Evolutionary conservation across 1,139 yeast species (phyloP).

Genomic region (Ashbya aceris): DNA sequence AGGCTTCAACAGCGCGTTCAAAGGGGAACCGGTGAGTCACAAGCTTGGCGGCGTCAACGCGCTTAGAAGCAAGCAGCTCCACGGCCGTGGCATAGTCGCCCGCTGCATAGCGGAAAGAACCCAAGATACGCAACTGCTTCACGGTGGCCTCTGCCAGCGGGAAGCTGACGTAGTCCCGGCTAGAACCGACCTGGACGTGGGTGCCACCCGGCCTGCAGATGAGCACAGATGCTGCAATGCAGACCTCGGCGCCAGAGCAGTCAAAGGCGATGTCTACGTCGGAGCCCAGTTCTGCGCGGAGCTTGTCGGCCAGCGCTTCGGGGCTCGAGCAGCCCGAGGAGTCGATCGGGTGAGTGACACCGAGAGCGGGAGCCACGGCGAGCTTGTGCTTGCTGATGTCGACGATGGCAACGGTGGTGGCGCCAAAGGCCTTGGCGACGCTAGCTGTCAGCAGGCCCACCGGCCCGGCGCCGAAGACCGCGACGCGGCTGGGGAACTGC

Average conservation of each 20-base stretch:
- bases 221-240: conserved; percentile 55
- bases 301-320: conserved; percentile 32
- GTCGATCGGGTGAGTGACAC: conserved; percentile 44
- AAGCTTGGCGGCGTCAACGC: conserved; percentile 52
- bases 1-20: conserved; percentile 72
- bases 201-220: conserved; percentile 54
- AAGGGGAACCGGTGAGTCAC: conserved; percentile 73
- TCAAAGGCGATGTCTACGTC: conserved; percentile 49
- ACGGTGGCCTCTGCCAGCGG: conserved; percentile 66
- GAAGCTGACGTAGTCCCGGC: conserved; percentile 54
- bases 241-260: conserved; percentile 65
- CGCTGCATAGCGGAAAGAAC: conserved; percentile 73
- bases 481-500: conserved; percentile 62
- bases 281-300: conserved; percentile 36
- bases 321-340: conserved; percentile 36
- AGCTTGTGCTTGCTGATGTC: conserved; percentile 28
- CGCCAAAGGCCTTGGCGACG: conserved; percentile 76
- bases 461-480: conserved; percentile 90
- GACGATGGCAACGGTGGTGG: conserved; percentile 39
- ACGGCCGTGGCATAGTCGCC: conserved; percentile 75
- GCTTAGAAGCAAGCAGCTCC: conserved; percentile 51
- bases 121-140: conserved; percentile 62
- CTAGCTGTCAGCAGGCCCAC: conserved; percentile 77
- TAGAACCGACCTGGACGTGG: conserved; percentile 71
- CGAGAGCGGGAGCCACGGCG: conserved; percentile 25